Conservation (phyloP, 2,329 filamentous ascomycete species). For the Clonostachys rosea region DNA sequence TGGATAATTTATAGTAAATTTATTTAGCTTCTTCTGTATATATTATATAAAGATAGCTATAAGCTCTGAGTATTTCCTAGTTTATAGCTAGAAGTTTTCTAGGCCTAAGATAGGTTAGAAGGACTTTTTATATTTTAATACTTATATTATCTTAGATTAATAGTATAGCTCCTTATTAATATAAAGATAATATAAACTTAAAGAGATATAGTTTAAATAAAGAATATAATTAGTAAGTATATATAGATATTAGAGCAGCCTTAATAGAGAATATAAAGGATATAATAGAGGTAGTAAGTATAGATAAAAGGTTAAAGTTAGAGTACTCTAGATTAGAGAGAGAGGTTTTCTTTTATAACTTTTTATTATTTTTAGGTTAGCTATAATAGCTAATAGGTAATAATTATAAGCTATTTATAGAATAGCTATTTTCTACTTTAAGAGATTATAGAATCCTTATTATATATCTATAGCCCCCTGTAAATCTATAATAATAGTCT, state of each 20-base stretch:
- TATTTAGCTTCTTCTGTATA: too few relatives aligned
- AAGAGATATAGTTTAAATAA: not conserved
- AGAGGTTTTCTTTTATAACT: too few relatives aligned
- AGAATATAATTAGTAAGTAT: not conserved
- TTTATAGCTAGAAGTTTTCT: too few relatives aligned
- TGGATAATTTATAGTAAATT: too few relatives aligned
- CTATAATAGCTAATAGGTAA: not conserved
- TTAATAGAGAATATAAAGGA: not conserved
- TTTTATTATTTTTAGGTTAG: not conserved
- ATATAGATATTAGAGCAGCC: too few relatives aligned
- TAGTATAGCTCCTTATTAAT: not conserved
- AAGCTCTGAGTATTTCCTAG: too few relatives aligned
- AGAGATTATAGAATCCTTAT: not conserved
- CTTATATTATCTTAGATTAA: not conserved
- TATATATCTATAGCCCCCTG: not conserved
- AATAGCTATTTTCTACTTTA: not conserved
- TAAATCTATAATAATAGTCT: not conserved
- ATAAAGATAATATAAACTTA: not conserved
- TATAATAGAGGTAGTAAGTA: too few relatives aligned
- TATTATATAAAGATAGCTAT: too few relatives aligned
- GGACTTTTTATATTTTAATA: not conserved
- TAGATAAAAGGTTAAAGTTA: too few relatives aligned
- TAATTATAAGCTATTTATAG: too few relatives aligned
- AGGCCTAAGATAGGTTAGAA: too few relatives aligned
- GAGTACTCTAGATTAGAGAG: too few relatives aligned